A percentile compares a stretch with the other conserved stretches of the same genome.
These are phyloP conservation scores for Gonium pectorale DNA, from an alignment of 139 green algal genomes.

Conservation along the genomic window DNA sequence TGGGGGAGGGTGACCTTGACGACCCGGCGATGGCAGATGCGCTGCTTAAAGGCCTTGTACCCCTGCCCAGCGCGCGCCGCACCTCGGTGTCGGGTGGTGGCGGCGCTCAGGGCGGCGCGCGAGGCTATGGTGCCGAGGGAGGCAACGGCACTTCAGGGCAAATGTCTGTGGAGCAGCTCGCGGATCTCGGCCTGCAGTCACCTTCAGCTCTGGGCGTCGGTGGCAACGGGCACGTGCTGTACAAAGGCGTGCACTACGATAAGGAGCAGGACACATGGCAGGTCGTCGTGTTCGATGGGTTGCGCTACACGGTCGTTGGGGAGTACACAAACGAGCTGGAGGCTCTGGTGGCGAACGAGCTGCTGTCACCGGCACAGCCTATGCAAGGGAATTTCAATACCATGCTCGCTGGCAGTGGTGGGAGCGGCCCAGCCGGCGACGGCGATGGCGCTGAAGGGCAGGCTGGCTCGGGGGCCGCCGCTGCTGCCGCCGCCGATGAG, in stretches of 20 bases:
- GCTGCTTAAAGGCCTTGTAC: not conserved
- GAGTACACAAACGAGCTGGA: constrained; percentile 61
- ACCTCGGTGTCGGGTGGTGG: not conserved
- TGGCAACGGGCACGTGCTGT: constrained; percentile 33
- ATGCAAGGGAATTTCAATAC: constrained; percentile 32
- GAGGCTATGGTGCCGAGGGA: not conserved
- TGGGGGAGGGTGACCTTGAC: not conserved
- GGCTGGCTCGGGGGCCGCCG: not conserved
- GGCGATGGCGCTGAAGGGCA: not conserved
- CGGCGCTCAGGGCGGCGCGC: not conserved
- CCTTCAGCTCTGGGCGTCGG: not conserved
- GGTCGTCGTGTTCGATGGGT: constrained; percentile 50
- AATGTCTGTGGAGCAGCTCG: constrained; percentile 34
- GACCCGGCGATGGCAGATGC: constrained; percentile 20
- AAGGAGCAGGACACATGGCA: constrained; percentile 49
- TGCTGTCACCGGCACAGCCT: constrained; percentile 45
- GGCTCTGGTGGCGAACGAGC: constrained; percentile 57
- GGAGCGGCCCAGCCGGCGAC: not conserved
- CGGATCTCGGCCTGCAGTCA: constrained; percentile 32
- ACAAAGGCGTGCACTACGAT: constrained; percentile 56
- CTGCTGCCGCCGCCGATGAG: no score
- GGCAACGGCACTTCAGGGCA: not conserved
- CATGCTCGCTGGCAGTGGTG: not conserved
- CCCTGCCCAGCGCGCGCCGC: constrained; percentile 33
- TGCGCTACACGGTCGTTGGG: constrained; percentile 24